phyloP scores from a whole-genome alignment of 108 stramenopile species.

The Schizochytrium sp. region DNA sequence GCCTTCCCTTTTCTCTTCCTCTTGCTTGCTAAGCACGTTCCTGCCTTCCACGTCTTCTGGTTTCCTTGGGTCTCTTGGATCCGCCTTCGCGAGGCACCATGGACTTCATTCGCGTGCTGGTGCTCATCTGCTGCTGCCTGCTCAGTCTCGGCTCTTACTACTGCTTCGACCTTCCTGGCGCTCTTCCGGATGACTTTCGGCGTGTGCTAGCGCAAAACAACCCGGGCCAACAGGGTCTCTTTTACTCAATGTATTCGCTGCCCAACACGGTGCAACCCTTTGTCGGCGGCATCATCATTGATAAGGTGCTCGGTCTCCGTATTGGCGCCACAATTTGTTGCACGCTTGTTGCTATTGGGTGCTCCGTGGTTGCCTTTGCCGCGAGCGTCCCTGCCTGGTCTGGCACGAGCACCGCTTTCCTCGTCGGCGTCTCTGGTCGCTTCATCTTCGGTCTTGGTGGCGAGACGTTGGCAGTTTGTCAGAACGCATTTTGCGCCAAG shows the following conservation, averaged over 20 bases:
- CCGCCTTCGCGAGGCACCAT: not conserved
- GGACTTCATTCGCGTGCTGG: constrained; percentile 47
- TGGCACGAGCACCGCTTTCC: constrained; percentile 49
- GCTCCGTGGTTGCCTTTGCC: constrained; percentile 29
- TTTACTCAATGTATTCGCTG: constrained; percentile 63
- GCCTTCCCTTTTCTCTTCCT: too few species aligned
- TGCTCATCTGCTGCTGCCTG: constrained; percentile 63
- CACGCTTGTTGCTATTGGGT: constrained; percentile 47
- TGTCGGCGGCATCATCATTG: constrained; percentile 61
- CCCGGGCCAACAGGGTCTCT: constrained; percentile 47
- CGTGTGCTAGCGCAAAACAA: constrained; percentile 41
- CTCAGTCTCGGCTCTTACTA: constrained; percentile 63
- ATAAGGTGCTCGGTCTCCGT: constrained; percentile 30
- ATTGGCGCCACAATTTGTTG: constrained; percentile 46
- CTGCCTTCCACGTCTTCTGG: too few species aligned
- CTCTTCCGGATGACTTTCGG: constrained; percentile 58
- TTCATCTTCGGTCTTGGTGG: constrained; percentile 71
- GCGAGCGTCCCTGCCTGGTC: constrained; percentile 20
- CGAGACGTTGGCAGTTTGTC: constrained; percentile 63
- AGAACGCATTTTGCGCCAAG: constrained; percentile 64
- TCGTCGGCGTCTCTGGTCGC: constrained; percentile 60
- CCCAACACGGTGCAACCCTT: constrained; percentile 66
- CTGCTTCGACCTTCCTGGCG: constrained; percentile 66
- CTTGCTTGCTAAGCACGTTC: too few species aligned
- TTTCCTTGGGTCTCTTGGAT: too few species aligned